These are phyloP conservation scores for Wolfiporia cocos DNA, from an alignment of 1,284 basidiomycete species.

Conservation along the genomic window DNA sequence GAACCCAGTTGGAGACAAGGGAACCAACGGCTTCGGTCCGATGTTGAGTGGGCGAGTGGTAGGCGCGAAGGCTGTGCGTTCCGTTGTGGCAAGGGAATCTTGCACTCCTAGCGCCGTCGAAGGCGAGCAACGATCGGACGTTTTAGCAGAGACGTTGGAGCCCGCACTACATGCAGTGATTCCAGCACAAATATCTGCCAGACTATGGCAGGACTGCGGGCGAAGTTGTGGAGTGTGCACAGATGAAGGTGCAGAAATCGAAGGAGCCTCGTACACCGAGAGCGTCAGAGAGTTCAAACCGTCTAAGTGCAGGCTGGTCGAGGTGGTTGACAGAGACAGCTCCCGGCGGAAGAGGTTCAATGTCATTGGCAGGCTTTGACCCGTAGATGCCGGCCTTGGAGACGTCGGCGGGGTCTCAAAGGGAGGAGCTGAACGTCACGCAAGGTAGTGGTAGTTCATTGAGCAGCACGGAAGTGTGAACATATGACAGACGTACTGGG, in stretches of 20 bases:
- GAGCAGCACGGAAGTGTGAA: too few species aligned
- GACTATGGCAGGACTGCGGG: conserved; percentile 11
- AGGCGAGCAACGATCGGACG: conserved; percentile 3
- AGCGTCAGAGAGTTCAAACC: conserved; percentile 8
- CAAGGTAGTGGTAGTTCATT: neutral
- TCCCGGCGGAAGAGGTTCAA: conserved; percentile 10
- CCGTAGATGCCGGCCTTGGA: conserved; percentile 5
- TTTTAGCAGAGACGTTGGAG: neutral
- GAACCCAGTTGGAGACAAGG: neutral
- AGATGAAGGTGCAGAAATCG: conserved; percentile 12
- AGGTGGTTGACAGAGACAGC: conserved; percentile 8
- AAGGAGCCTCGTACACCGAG: conserved; percentile 13
- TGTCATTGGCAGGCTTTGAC: neutral
- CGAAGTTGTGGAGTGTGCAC: conserved; percentile 9
- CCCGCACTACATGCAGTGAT: too few species aligned
- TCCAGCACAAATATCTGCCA: too few species aligned
- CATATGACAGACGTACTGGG: too few species aligned
- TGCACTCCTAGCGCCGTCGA: neutral
- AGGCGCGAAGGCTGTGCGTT: conserved; percentile 2
- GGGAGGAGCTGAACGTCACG: conserved; percentile 9
- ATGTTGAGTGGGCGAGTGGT: conserved; percentile 14
- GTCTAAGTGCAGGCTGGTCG: conserved; percentile 6
- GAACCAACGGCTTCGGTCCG: neutral
- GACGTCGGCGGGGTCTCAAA: conserved; percentile 18
- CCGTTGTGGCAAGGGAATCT: conserved; percentile 1